Evolutionary conservation across 2,329 filamentous ascomycete species (phyloP).

Genomic region (Tolypocladium ovalisporum): DNA sequence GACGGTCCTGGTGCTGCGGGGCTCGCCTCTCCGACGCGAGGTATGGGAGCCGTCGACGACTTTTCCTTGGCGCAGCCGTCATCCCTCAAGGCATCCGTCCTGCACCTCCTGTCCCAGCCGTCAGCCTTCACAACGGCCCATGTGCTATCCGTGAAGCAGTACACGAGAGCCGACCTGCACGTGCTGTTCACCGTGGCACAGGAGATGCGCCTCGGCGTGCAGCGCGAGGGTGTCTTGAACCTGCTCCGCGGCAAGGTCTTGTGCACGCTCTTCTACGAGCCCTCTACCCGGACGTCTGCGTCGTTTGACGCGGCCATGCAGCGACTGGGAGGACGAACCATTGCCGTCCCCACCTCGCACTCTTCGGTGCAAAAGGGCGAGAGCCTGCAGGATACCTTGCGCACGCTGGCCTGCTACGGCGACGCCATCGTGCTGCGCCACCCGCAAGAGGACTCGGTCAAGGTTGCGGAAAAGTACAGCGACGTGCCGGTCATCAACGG

Average conservation of each 20-base stretch:
- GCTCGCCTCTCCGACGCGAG: conserved; percentile 11
- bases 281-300: conserved; percentile 86
- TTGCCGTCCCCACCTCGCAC: conserved; percentile 69
- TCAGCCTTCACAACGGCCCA: conserved; percentile 86
- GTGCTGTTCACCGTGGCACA: conserved; percentile 92
- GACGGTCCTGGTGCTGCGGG: conserved; percentile 9
- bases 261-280: conserved; percentile 94
- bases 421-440: conserved; percentile 96
- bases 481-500: conserved; percentile 93
- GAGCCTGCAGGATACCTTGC: conserved; percentile 82
- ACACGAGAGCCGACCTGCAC: conserved; percentile 78
- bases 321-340: conserved; percentile 78
- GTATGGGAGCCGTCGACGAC: conserved; percentile 26
- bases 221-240: conserved; percentile 81
- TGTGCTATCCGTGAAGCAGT: conserved; percentile 85
- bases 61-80: conserved; percentile 36
- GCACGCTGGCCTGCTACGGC: conserved; percentile 86
- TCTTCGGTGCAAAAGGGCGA: conserved; percentile 94
- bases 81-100: conserved; percentile 50
- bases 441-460: conserved; percentile 69
- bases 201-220: conserved; percentile 92
- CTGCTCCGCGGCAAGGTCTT: conserved; percentile 78
- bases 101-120: conserved; percentile 58
- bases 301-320: conserved; percentile 99
- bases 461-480: conserved; percentile 76